phyloP scores from a whole-genome alignment of 148 eudicot species.

The Rhododendron henanense region DNA sequence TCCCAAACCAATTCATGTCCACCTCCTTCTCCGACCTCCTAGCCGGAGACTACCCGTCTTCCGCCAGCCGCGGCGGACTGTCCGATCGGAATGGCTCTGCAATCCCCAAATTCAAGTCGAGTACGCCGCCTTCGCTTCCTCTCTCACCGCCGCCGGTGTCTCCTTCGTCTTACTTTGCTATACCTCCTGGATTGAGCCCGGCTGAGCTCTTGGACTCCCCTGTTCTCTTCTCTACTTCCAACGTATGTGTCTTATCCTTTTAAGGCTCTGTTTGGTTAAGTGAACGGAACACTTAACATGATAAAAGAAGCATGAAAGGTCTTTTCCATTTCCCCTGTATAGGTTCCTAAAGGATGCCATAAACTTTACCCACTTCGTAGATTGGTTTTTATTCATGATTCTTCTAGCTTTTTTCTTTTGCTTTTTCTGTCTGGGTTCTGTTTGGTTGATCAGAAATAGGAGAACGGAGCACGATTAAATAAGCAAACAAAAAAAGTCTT shows the following conservation, averaged over 20 bases:
- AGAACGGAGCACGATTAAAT: background rate
- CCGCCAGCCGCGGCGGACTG: slow-evolving; percentile 21
- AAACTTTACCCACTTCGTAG: no score
- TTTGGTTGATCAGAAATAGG: background rate
- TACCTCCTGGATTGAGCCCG: slow-evolving; percentile 70
- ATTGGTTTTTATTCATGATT: no score
- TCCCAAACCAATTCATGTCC: slow-evolving; percentile 25
- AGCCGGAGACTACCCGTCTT: slow-evolving; percentile 27
- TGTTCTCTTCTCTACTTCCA: slow-evolving; percentile 55
- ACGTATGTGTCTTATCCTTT: slow-evolving; percentile 27
- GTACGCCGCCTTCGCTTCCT: slow-evolving; percentile 69
- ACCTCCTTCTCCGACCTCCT: slow-evolving; percentile 40
- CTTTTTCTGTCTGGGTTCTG: background rate
- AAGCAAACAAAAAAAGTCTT: background rate
- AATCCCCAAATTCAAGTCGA: slow-evolving; percentile 71
- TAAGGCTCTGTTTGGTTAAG: background rate
- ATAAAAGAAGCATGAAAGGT: background rate
- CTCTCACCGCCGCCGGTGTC: slow-evolving; percentile 47
- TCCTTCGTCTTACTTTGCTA: slow-evolving; percentile 53
- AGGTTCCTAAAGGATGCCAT: no score
- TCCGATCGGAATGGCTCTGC: slow-evolving; percentile 42
- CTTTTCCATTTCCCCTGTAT: slow-evolving; percentile 12
- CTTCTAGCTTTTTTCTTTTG: background rate
- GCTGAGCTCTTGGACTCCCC: slow-evolving; percentile 85
- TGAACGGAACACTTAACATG: background rate